These are phyloP conservation scores for Plasmodium adleri DNA, from an alignment of 169 alveolate genomes.

Conservation along the genomic window DNA sequence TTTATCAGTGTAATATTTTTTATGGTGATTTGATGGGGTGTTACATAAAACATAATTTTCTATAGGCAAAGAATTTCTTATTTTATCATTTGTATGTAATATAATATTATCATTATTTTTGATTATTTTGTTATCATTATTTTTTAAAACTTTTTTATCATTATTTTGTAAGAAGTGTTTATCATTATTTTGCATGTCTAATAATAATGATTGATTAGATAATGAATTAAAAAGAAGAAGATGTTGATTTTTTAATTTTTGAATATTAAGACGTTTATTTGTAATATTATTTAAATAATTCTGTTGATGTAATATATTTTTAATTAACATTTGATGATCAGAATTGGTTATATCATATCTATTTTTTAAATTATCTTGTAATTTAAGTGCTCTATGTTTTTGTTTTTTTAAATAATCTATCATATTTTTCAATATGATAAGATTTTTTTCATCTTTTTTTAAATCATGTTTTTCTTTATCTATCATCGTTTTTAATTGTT, in stretches of 20 bases:
- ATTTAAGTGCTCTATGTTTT: conserved; percentile 45
- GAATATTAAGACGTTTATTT: conserved; percentile 40
- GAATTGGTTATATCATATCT: conserved; percentile 67
- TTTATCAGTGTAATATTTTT: conserved; percentile 28
- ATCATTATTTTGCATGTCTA: conserved; percentile 37
- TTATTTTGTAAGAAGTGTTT: not conserved
- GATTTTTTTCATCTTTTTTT: conserved; percentile 64
- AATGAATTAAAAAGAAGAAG: conserved; percentile 32
- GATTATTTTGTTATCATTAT: not conserved
- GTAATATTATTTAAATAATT: conserved; percentile 53
- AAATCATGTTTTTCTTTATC: conserved; percentile 51
- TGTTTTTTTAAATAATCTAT: conserved; percentile 54
- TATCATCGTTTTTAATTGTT: conserved; percentile 11
- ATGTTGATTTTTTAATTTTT: conserved; percentile 56
- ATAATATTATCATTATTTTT: not conserved
- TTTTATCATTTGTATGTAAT: conserved; percentile 3
- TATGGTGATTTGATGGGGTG: not conserved
- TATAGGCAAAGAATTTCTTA: not conserved
- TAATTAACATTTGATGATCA: conserved; percentile 49
- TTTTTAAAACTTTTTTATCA: not conserved
- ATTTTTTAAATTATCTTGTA: conserved; percentile 55
- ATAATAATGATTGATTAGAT: conserved; percentile 29
- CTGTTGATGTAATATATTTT: conserved; percentile 59
- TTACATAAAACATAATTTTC: not conserved
- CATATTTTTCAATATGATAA: conserved; percentile 66